Percentiles rank a stretch among this genome's conserved stretches.
phyloP scores from a whole-genome alignment of 1,284 basidiomycete species.

The Mycosarcoma mackinlayi region DNA sequence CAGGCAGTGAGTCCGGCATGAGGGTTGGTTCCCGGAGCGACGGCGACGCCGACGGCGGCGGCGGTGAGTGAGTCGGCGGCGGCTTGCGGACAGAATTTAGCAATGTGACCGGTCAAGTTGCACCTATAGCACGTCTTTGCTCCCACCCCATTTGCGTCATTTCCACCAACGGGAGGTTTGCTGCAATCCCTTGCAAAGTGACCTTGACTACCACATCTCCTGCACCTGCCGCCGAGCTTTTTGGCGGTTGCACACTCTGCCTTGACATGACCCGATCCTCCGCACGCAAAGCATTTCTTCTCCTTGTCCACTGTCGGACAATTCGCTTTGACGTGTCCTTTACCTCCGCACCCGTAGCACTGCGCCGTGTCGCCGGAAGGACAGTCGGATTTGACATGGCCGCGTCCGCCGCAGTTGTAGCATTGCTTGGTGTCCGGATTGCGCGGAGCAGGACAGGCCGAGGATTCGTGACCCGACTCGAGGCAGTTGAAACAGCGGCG shows the following conservation, averaged over 20 bases:
- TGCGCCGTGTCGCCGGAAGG: conserved; percentile 17
- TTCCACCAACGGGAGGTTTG: background rate
- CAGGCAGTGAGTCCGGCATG: conserved; percentile 39
- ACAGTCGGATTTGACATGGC: conserved; percentile 48
- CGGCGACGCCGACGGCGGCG: conserved; percentile 13
- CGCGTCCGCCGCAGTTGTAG: conserved; percentile 49
- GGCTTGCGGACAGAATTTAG: conserved; percentile 18
- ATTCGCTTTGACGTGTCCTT: conserved; percentile 24
- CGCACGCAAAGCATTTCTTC: conserved; percentile 23
- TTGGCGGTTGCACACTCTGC: conserved; percentile 7
- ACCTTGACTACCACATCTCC: no score
- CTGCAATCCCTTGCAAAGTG: conserved; percentile 19
- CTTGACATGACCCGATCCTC: conserved; percentile 16
- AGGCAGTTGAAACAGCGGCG: conserved; percentile 57
- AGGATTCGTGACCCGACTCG: conserved; percentile 45
- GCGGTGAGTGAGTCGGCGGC: no score
- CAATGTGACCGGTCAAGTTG: conserved; percentile 33
- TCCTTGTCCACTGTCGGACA: conserved; percentile 12
- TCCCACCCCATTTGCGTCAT: background rate
- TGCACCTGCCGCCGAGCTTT: no score
- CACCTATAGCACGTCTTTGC: background rate
- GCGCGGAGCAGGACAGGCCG: conserved; percentile 38
- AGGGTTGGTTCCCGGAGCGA: conserved; percentile 32
- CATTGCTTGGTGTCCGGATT: conserved; percentile 51
- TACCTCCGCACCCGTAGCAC: conserved; percentile 28